These are phyloP conservation scores for Russula sp. DNA, from an alignment of 768 basidiomycete species.

Conservation along the genomic window DNA sequence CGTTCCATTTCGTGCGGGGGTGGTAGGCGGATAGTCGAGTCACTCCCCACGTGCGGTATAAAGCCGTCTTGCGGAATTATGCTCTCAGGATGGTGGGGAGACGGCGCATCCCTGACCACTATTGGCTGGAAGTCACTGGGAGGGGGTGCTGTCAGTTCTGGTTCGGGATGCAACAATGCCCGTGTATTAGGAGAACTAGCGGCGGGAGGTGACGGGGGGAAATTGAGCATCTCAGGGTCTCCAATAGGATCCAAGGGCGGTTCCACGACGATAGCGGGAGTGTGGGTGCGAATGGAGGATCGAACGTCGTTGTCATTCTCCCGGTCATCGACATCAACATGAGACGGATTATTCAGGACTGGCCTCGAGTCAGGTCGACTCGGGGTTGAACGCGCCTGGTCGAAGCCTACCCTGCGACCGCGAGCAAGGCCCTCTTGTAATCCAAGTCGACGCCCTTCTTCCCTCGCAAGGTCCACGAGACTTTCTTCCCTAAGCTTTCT, in stretches of 20 bases:
- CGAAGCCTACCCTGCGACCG: conserved; percentile 28
- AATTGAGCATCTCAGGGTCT: conserved; percentile 18
- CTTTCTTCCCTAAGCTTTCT: conserved; percentile 41
- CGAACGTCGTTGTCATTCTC: conserved; percentile 11
- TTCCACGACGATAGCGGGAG: background rate
- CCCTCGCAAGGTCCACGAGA: conserved; percentile 42
- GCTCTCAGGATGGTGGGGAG: conserved; percentile 12
- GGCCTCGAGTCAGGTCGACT: conserved; percentile 6
- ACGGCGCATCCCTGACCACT: conserved; percentile 6
- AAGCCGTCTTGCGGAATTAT: conserved; percentile 19
- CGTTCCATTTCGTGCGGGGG: conserved; percentile 18
- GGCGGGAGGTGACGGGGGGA: conserved; percentile 9
- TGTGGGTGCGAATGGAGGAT: background rate
- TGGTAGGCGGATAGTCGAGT: conserved; percentile 20
- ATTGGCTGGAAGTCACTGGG: background rate
- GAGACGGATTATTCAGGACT: conserved; percentile 2
- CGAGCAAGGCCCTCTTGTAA: conserved; percentile 43
- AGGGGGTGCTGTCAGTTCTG: background rate
- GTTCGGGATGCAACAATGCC: background rate
- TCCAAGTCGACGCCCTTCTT: conserved; percentile 47
- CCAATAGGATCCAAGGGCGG: conserved; percentile 19
- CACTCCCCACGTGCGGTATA: conserved; percentile 15
- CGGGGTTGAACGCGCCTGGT: conserved; percentile 24
- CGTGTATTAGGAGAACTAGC: background rate
- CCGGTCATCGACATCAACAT: background rate